Conservation (phyloP, 2,329 filamentous ascomycete genomes). For the Bipolaris sorokiniana region DNA sequence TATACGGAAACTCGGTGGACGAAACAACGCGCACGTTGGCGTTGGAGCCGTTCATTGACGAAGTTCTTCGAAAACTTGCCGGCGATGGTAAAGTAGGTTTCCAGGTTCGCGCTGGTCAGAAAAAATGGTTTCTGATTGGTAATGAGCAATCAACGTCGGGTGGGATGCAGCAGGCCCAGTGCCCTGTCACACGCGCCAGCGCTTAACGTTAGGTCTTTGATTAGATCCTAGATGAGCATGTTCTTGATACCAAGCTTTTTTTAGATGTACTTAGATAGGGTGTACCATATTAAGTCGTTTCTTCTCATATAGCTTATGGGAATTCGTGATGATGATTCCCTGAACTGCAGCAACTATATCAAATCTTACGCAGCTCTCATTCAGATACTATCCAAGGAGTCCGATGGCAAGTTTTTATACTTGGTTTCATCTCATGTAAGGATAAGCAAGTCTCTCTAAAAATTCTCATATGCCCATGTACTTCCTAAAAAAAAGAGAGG, state of each 20-base stretch:
- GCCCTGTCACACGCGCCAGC: neutral
- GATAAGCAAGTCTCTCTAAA: too few relatives aligned
- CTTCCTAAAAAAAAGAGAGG: too few relatives aligned
- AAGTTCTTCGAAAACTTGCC: constrained; percentile 68
- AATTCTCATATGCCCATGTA: too few relatives aligned
- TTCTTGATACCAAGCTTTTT: neutral
- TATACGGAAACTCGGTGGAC: constrained; percentile 52
- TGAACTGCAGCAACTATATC: neutral
- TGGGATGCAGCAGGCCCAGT: neutral
- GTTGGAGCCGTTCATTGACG: constrained; percentile 77
- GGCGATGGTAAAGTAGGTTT: constrained; percentile 40
- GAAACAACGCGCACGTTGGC: constrained; percentile 60
- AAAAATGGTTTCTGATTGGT: constrained; percentile 28
- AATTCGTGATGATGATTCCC: neutral
- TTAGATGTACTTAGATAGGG: neutral
- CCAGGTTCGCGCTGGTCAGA: constrained; percentile 25
- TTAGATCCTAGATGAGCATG: too few relatives aligned
- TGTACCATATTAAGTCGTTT: neutral
- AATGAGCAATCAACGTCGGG: neutral
- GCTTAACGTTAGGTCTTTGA: neutral
- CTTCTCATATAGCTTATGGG: neutral
- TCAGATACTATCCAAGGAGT: neutral
- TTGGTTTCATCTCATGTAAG: too few relatives aligned
- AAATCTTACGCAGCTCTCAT: neutral
- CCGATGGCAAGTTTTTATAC: too few relatives aligned